Percentiles rank a stretch among this genome's conserved stretches.
These are phyloP conservation scores for Coniochaeta hoffmannii DNA, from an alignment of 2,329 filamentous ascomycete genomes.

Conservation along the genomic window DNA sequence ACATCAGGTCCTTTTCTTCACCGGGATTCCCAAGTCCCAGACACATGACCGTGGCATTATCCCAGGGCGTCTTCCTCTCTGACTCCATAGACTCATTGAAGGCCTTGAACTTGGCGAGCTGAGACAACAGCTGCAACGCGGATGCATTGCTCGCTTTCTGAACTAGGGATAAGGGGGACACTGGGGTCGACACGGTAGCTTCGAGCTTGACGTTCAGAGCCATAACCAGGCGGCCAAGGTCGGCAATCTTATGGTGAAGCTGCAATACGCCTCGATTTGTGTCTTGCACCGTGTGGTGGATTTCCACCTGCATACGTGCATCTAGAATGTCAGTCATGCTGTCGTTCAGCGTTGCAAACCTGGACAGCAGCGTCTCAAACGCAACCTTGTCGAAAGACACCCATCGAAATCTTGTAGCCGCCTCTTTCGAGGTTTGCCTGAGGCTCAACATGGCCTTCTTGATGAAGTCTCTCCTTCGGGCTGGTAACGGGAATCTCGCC, in stretches of 20 bases:
- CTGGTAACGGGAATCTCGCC: conserved; percentile 36
- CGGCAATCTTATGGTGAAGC: conserved; percentile 36
- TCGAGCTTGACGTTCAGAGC: conserved; percentile 37
- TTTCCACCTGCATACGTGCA: conserved; percentile 37
- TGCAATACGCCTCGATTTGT: conserved; percentile 39
- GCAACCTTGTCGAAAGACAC: conserved; percentile 36
- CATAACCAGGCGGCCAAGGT: conserved; percentile 36
- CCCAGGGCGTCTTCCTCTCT: conserved; percentile 18
- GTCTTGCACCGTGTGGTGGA: conserved; percentile 38
- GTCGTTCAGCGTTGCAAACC: conserved; percentile 38
- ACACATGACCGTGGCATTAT: conserved; percentile 28
- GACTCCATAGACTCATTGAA: conserved; percentile 40
- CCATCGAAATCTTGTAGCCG: conserved; percentile 31
- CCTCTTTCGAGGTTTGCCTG: conserved; percentile 27
- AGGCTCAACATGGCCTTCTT: conserved; percentile 33
- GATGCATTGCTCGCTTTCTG: conserved; percentile 31
- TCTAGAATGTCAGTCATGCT: conserved; percentile 40
- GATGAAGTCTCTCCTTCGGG: conserved; percentile 33
- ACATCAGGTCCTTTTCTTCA: conserved; percentile 22
- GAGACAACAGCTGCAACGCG: conserved; percentile 30
- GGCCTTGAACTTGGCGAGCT: conserved; percentile 42
- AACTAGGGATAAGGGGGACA: conserved; percentile 23
- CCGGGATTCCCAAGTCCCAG: conserved; percentile 29
- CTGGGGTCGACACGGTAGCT: conserved; percentile 9
- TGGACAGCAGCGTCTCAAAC: conserved; percentile 35